Conservation (phyloP, 2,329 filamentous ascomycete genomes). For the Metarhizium rileyi region DNA sequence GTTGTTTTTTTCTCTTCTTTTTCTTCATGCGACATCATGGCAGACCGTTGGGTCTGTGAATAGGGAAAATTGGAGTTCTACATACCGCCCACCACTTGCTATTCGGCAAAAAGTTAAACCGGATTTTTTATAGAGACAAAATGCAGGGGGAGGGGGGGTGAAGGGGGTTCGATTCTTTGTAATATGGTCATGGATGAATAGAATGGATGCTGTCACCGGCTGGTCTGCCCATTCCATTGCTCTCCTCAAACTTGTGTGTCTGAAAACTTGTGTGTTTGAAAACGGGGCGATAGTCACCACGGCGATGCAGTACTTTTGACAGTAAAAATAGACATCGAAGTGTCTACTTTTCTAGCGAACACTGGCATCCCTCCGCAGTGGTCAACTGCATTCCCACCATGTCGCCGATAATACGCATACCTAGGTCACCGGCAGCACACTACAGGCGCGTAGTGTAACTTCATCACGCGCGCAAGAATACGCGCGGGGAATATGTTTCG, state of each 20-base stretch:
- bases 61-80: constrained; percentile 5
- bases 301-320: no score
- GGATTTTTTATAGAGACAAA: constrained; percentile 6
- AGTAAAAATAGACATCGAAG: no score
- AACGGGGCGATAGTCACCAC: no score
- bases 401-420: no score
- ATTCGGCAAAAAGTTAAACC: constrained; percentile 9
- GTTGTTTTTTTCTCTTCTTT: constrained; percentile 1
- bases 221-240: not conserved
- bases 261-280: no score
- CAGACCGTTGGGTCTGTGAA: constrained; percentile 1
- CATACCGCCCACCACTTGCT: not conserved
- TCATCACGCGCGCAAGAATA: no score
- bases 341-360: no score
- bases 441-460: no score
- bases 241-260: not conserved
- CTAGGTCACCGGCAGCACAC: no score
- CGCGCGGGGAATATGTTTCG: no score
- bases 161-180: constrained; percentile 1
- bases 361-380: no score
- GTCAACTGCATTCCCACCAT: no score
- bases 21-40: not conserved
- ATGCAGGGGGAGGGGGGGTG: not conserved
- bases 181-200: constrained; percentile 7
- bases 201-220: constrained; percentile 10